These are phyloP conservation scores for Wallemia hederae DNA, from an alignment of 1,284 basidiomycete species.

Conservation along the genomic window DNA sequence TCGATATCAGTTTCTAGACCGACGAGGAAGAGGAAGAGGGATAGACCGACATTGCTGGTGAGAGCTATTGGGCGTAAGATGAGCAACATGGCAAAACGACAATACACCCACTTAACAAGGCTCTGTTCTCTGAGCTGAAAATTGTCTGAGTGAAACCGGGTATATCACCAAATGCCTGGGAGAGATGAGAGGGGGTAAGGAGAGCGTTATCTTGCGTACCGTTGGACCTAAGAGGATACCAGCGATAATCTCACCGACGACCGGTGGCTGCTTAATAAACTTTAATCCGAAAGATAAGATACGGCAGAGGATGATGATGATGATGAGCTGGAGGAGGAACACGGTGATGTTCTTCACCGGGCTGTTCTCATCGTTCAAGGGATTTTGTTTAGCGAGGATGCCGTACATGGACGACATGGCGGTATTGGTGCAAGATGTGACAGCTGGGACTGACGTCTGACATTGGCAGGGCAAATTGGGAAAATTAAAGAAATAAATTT, in stretches of 20 bases:
- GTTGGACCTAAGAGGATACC: conserved; percentile 15
- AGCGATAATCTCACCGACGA: conserved; percentile 14
- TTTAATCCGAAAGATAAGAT: conserved; percentile 9
- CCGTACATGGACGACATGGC: conserved; percentile 7
- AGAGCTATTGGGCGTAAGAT: background rate
- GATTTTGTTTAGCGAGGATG: conserved; percentile 16
- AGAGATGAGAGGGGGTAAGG: background rate
- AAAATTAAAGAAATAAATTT: background rate
- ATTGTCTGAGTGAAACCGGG: conserved; percentile 13
- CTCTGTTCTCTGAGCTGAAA: conserved; percentile 4
- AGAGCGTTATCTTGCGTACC: conserved; percentile 6
- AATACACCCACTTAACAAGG: background rate
- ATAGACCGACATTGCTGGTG: background rate
- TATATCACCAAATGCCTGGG: conserved; percentile 8
- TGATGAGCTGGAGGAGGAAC: conserved; percentile 11
- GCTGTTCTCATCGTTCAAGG: conserved; percentile 14
- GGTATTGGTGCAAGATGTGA: background rate
- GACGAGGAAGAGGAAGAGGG: conserved; percentile 4
- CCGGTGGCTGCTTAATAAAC: conserved; percentile 11
- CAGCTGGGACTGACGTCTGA: too few relatives aligned
- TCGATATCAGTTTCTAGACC: conserved; percentile 11
- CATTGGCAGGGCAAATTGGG: too few relatives aligned
- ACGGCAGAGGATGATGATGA: conserved; percentile 9
- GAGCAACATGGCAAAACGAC: background rate
- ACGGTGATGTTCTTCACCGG: conserved; percentile 15